phyloP scores from a whole-genome alignment of 2,329 filamentous ascomycete species.

The Colletotrichum gloeosporioides region DNA sequence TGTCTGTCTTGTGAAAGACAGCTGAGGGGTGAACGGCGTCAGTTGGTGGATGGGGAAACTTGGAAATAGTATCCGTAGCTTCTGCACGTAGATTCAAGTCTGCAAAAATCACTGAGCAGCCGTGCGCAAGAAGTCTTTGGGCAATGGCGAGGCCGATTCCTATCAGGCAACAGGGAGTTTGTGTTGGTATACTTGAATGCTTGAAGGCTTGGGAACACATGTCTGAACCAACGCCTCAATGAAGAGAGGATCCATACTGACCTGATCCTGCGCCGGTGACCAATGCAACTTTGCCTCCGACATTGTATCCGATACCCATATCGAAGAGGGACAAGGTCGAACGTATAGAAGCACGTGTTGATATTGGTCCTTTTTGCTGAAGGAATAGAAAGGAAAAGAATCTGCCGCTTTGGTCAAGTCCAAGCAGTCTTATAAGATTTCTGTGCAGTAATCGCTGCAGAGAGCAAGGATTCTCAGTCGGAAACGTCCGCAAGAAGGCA shows the following conservation, averaged over 20 bases:
- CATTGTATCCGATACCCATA: neutral
- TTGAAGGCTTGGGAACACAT: neutral
- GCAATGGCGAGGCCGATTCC: constrained; percentile 29
- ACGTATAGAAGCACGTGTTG: neutral
- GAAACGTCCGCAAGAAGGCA: neutral
- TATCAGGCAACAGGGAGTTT: neutral
- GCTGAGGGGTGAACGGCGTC: neutral
- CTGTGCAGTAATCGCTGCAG: neutral
- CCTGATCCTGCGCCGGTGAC: neutral
- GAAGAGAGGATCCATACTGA: neutral
- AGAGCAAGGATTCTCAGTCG: neutral
- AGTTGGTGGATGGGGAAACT: neutral
- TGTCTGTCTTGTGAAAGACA: constrained; percentile 29
- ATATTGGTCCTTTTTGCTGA: neutral
- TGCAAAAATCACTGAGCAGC: constrained; percentile 30
- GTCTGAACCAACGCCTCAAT: neutral
- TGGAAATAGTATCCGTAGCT: constrained; percentile 12
- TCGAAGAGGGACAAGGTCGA: neutral
- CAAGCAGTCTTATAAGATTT: neutral
- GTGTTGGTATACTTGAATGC: neutral
- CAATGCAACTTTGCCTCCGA: neutral
- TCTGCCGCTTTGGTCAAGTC: neutral
- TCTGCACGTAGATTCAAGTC: constrained; percentile 28
- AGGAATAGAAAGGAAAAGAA: neutral
- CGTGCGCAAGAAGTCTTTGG: constrained; percentile 25